Evolutionary conservation across 257 asterid species (phyloP), one percentile per base, ranked within the genome.

Genomic region (Salvia miltiorrhiza): DNA sequence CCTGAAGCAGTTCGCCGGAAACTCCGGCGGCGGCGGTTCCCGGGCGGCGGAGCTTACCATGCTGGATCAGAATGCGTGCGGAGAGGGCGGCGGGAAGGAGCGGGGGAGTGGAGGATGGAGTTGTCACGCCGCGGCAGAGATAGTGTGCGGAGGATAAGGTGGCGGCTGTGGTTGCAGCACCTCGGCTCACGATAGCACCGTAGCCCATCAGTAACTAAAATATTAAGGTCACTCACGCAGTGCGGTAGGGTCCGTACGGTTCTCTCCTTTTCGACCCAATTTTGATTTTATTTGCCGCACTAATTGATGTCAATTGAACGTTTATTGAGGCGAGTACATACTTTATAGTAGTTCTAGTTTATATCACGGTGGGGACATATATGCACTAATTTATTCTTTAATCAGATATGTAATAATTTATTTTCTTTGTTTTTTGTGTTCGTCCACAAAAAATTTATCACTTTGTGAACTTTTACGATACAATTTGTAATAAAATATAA

Each of bases 1-100:
- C 98, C 77, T 82, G 90, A 14, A 86, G 40, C 60, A 76, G 60
- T 2, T 78, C 44, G 3, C 48, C 81, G 14, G 72, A 81, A 16
- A 37, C 58, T 54, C 78, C 90, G 21, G 52, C 67, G 20, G 67
- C 73, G 40, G 61, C 52, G n/a, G n/a, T n/a, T 54, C 53, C 40
- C 24, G 70, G 76, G 69, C 80, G 83, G 79, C 79, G 81, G 4
- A 76, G 9, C 33, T 63, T 43, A 11, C 77, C 30, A 52, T 52
- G 75, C 49, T 55, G 48, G 55, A 17, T 53, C 7, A 8, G 79
- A 52, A 73, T 49, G 69, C 33, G 61, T 7, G 61, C 26, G 37
- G 66, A 32, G 30, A 5, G 23, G 48, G 56, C 30, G 12, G 69
- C 28, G 47, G 55, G 28, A 0, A 53, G 65, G 73, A 33, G 65